A percentile compares a stretch with the other conserved stretches of the same genome.
Evolutionary conservation across 2,329 filamentous ascomycete species (phyloP).

Genomic region (Exophiala dermatitidis): DNA sequence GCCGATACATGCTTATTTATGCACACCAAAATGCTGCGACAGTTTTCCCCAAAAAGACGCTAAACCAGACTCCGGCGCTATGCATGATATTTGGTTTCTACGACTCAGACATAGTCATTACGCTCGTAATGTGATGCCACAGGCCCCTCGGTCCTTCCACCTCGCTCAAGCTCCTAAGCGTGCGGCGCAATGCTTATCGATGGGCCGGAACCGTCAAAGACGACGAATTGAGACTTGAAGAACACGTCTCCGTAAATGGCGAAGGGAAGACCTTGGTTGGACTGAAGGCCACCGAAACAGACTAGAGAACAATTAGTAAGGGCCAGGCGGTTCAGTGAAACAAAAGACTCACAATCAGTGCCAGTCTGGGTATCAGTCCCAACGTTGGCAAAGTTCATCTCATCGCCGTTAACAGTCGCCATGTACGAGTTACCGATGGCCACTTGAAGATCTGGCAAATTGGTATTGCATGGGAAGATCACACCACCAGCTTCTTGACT

Average conservation of each 20-base stretch:
- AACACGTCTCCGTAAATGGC: slow-evolving; percentile 56
- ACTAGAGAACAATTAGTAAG: slow-evolving; percentile 30
- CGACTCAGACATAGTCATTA: neutral
- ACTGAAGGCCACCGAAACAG: slow-evolving; percentile 55
- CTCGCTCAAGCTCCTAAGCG: neutral
- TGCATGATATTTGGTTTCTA: neutral
- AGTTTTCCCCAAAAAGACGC: neutral
- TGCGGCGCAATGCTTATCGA: slow-evolving; percentile 48
- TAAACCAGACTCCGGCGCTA: neutral
- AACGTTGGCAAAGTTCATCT: slow-evolving; percentile 50
- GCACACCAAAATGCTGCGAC: neutral
- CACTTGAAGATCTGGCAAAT: slow-evolving; percentile 50
- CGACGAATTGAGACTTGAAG: slow-evolving; percentile 54
- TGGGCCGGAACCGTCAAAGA: slow-evolving; percentile 50
- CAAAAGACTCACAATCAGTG: slow-evolving; percentile 32
- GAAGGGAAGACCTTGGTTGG: slow-evolving; percentile 49
- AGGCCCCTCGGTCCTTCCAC: neutral
- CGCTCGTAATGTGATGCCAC: neutral
- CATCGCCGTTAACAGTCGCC: slow-evolving; percentile 48
- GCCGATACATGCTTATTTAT: neutral
- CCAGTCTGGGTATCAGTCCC: slow-evolving; percentile 40
- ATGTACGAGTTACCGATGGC: slow-evolving; percentile 45
- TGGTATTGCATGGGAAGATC: slow-evolving; percentile 51
- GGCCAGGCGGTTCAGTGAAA: neutral
- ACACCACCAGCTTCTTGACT: slow-evolving; percentile 43